phyloP scores from a whole-genome alignment of 345 rosid species.

The Cardamine resedifolia region DNA sequence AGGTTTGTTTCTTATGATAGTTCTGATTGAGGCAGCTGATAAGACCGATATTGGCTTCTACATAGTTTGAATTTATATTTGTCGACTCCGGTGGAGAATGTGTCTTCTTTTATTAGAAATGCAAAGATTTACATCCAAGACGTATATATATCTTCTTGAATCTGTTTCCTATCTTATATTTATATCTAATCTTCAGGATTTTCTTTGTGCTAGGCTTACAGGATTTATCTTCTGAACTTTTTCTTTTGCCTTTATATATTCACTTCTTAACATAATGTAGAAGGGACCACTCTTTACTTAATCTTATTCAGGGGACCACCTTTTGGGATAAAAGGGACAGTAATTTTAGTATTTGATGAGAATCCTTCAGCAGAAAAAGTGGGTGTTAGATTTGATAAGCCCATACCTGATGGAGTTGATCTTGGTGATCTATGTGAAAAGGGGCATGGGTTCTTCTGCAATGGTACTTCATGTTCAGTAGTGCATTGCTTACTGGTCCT shows the following conservation, averaged over 20 bases:
- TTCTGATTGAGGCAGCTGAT: conserved; percentile 16
- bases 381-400: conserved; percentile 85
- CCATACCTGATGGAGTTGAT: conserved; percentile 80
- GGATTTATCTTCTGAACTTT: not conserved
- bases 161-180: not conserved
- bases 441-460: conserved; percentile 82
- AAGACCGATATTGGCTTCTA: not conserved
- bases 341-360: conserved; percentile 60
- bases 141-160: not conserved
- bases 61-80: not conserved
- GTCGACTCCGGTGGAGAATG: conserved; percentile 7
- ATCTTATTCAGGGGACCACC: conserved; percentile 61
- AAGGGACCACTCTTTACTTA: not conserved
- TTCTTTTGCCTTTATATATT: conserved; percentile 7
- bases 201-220: not conserved
- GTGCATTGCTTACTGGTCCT: conserved; percentile 18
- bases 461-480: conserved; percentile 52
- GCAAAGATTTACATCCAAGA: not conserved
- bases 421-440: conserved; percentile 69
- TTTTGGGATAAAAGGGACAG: conserved; percentile 66
- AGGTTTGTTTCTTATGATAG: conserved; percentile 48
- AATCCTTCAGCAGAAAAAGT: conserved; percentile 81
- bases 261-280: not conserved
- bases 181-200: not conserved
- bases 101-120: not conserved